A percentile compares a stretch with the other conserved stretches of the same genome.
These are phyloP conservation scores for Aureobasidium leucospermi DNA, from an alignment of 2,329 filamentous ascomycete genomes.

Conservation along the genomic window DNA sequence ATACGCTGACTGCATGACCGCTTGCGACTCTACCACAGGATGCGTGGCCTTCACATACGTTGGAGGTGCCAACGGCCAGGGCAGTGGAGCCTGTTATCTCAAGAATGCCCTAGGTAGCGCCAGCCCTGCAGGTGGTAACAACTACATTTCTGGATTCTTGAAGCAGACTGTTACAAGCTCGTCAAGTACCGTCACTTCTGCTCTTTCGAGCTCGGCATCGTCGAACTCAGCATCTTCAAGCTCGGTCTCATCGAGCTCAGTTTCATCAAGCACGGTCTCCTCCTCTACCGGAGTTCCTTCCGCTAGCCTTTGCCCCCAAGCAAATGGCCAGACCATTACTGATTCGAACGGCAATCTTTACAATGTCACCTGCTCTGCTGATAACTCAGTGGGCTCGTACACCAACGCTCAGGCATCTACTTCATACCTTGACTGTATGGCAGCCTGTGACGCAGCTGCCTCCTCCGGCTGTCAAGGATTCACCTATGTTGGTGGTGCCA, in stretches of 20 bases:
- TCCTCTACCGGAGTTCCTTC: conserved; percentile 17
- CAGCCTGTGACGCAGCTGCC: conserved; percentile 14
- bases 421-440: conserved; percentile 18
- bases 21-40: conserved; percentile 13
- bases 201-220: too few relatives aligned
- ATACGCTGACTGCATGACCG: conserved; percentile 15
- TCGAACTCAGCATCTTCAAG: not conserved
- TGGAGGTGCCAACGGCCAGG: conserved; percentile 11
- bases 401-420: conserved; percentile 9
- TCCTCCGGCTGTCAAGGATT: conserved; percentile 15
- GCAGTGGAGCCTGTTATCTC: conserved; percentile 14
- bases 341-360: conserved; percentile 14
- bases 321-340: conserved; percentile 20
- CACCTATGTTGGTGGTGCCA: conserved; percentile 17
- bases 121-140: conserved; percentile 6
- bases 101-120: conserved; percentile 13
- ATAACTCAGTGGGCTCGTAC: conserved; percentile 16
- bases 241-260: not conserved
- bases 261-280: not conserved
- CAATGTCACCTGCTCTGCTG: conserved; percentile 16
- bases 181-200: too few relatives aligned
- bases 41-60: conserved; percentile 17
- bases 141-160: conserved; percentile 14
- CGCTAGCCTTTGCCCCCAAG: conserved; percentile 15
- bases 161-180: not conserved